Evolutionary conservation across 1,284 basidiomycete genomes (phyloP).

Genomic region (Rhodotorula sp.): DNA sequence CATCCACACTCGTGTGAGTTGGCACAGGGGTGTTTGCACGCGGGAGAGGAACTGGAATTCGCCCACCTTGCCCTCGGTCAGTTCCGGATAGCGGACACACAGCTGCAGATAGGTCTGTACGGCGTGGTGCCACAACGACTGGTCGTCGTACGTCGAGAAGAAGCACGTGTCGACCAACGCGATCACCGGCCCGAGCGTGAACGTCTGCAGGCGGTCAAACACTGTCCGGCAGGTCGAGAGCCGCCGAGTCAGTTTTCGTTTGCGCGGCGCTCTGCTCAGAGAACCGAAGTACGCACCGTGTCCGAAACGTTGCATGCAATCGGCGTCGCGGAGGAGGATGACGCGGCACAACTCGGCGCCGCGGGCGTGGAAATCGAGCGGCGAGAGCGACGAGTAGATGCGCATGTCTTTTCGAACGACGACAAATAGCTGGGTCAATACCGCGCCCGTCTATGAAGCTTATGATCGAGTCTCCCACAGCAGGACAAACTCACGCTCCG

Average conservation of each 20-base stretch:
- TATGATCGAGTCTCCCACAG: neutral
- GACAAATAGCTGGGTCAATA: neutral
- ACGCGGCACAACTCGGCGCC: constrained; percentile 35
- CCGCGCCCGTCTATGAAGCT: no score
- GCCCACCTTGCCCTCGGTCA: constrained; percentile 25
- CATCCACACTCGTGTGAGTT: no score
- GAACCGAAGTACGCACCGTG: constrained; percentile 9
- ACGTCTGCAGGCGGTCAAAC: constrained; percentile 22
- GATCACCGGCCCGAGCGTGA: constrained; percentile 24
- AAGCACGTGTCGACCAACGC: constrained; percentile 19
- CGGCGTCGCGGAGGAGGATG: constrained; percentile 21
- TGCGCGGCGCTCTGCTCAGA: no score
- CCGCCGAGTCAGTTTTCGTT: neutral
- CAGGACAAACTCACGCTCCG: constrained; percentile 22
- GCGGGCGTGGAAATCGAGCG: constrained; percentile 33
- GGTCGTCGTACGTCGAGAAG: constrained; percentile 29
- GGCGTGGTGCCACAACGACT: constrained; percentile 30
- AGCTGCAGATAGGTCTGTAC: constrained; percentile 36
- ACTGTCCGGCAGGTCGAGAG: constrained; percentile 1
- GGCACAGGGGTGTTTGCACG: no score
- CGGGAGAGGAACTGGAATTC: no score
- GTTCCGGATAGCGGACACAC: constrained; percentile 30
- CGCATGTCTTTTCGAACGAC: constrained; percentile 27
- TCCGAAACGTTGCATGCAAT: constrained; percentile 6
- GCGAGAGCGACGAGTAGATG: constrained; percentile 33